These are phyloP conservation scores for Apiospora hydei DNA, from an alignment of 2,329 filamentous ascomycete species.

Conservation along the genomic window DNA sequence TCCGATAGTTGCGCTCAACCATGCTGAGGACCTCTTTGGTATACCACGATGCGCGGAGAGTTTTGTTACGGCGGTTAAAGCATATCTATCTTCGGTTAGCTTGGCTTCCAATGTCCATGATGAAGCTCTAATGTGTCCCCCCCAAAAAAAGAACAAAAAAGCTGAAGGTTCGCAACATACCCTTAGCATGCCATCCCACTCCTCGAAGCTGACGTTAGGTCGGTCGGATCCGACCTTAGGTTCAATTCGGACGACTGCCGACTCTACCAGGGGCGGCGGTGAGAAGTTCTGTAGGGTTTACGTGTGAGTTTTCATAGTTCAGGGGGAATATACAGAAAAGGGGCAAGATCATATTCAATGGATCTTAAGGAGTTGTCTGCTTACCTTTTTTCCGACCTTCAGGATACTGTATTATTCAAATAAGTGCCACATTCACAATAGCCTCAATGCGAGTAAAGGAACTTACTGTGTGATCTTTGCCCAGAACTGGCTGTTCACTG, in stretches of 20 bases:
- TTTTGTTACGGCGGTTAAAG: conserved; percentile 84
- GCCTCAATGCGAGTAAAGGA: conserved; percentile 7
- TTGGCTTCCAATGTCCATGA: not conserved
- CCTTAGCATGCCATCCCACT: conserved; percentile 90
- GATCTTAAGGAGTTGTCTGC: not conserved
- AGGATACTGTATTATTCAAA: conserved; percentile 61
- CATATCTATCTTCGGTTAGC: conserved; percentile 32
- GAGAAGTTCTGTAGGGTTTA: conserved; percentile 76
- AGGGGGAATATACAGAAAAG: not conserved
- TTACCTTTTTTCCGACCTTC: conserved; percentile 85
- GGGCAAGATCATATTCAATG: not conserved
- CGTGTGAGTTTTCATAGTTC: not conserved
- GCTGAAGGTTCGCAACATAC: conserved; percentile 66
- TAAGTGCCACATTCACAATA: conserved; percentile 33
- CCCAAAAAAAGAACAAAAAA: not conserved
- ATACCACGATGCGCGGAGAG: conserved; percentile 80
- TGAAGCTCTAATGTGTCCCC: not conserved
- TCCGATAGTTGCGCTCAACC: conserved; percentile 86
- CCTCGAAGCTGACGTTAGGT: conserved; percentile 89
- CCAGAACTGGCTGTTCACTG: conserved; percentile 95
- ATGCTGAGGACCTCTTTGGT: conserved; percentile 82
- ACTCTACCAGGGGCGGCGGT: conserved; percentile 91
- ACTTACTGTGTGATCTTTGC: conserved; percentile 63
- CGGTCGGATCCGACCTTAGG: conserved; percentile 79
- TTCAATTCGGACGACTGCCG: conserved; percentile 86